phyloP scores from a whole-genome alignment of 352 stramenopile genomes.

The Pythium brachiatum region DNA sequence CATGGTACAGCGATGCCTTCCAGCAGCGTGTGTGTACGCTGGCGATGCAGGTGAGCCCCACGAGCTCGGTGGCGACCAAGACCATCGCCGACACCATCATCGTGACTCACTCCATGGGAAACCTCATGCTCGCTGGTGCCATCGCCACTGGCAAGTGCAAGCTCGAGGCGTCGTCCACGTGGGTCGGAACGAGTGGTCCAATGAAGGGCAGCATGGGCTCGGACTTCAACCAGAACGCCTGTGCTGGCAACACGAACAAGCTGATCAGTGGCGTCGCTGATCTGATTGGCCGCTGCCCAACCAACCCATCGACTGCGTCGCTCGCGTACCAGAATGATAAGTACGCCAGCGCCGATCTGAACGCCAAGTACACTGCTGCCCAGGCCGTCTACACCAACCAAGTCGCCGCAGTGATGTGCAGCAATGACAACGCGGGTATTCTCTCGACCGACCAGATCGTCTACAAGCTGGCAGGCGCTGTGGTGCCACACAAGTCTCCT shows the following conservation, averaged over 20 bases:
- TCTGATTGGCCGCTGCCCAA: slow-evolving; percentile 43
- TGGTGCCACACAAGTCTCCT: slow-evolving; percentile 45
- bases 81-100: slow-evolving; percentile 64
- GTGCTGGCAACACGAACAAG: slow-evolving; percentile 23
- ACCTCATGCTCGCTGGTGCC: slow-evolving; percentile 44
- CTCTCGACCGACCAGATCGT: slow-evolving; percentile 35
- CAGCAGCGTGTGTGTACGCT: slow-evolving; percentile 39
- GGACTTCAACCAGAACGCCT: slow-evolving; percentile 41
- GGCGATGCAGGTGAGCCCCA: slow-evolving; percentile 36
- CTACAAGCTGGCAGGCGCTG: slow-evolving; percentile 29
- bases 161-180: slow-evolving; percentile 30
- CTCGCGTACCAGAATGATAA: slow-evolving; percentile 40
- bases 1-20: slow-evolving; percentile 40
- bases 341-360: slow-evolving; percentile 26
- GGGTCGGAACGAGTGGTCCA: slow-evolving; percentile 37
- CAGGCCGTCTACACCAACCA: slow-evolving; percentile 34
- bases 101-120: slow-evolving; percentile 64
- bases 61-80: slow-evolving; percentile 29
- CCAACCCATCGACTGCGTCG: slow-evolving; percentile 28
- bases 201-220: slow-evolving; percentile 52
- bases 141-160: slow-evolving; percentile 45
- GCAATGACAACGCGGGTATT: slow-evolving; percentile 37
- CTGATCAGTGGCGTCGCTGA: slow-evolving; percentile 28
- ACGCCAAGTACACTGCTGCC: slow-evolving; percentile 32
- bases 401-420: slow-evolving; percentile 40